Evolutionary conservation across 768 basidiomycete genomes (phyloP).

Genomic region (Agrocybe praecox): DNA sequence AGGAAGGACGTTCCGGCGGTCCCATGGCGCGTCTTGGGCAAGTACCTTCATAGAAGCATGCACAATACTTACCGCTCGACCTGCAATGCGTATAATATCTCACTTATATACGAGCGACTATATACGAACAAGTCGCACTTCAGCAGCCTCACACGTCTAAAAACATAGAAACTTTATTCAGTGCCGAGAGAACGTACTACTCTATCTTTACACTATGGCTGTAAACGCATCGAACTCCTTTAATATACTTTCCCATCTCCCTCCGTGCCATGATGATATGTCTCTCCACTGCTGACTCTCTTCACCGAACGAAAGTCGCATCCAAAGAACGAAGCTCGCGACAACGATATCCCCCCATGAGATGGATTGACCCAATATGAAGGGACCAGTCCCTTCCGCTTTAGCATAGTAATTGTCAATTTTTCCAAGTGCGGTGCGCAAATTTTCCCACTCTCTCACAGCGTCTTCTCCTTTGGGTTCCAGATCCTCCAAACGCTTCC

Average conservation of each 20-base stretch:
- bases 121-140: too few relatives aligned
- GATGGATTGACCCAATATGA: constrained; percentile 3
- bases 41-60: too few relatives aligned
- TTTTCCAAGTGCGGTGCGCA: constrained; percentile 7
- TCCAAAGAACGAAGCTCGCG: constrained; percentile 26
- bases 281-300: constrained; percentile 36
- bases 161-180: too few relatives aligned
- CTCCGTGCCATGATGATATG: constrained; percentile 28
- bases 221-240: neutral
- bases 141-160: too few relatives aligned
- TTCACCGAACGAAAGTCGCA: constrained; percentile 28
- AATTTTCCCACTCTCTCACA: constrained; percentile 7
- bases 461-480: constrained; percentile 11
- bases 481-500: constrained; percentile 13
- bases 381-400: constrained; percentile 8
- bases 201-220: neutral
- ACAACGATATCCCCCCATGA: constrained; percentile 37
- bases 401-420: constrained; percentile 11
- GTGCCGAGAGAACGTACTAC: too few relatives aligned
- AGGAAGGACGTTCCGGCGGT: too few relatives aligned
- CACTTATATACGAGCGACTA: too few relatives aligned
- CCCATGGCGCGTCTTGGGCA: too few relatives aligned
- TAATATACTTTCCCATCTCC: constrained; percentile 25
- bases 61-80: too few relatives aligned
- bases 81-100: too few relatives aligned